Base-by-base conservation (phyloP, 1,139 yeast genomes). In the Tardiomyces digboiensis region DNA sequence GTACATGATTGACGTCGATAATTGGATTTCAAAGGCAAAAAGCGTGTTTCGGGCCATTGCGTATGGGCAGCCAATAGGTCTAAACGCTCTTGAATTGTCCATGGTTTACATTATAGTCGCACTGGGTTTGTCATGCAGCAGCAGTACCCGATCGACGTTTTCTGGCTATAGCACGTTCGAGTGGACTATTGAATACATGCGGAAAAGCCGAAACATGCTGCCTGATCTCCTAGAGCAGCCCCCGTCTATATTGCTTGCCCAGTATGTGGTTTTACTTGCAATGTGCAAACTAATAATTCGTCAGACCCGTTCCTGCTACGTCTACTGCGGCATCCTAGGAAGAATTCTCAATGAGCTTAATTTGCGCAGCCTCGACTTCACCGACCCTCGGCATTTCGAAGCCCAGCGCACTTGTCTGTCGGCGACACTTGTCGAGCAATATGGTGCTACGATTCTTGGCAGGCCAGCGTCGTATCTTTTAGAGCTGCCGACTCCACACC, bases 1-100 rank as follows among this genome's bases (percentile, higher is more conserved):
- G 16, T 57, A 58, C n/a, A 45, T 53, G 36, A 37, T 55, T 6
- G 56, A 54, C 19, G 53, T 50, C 6, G 49, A 47, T 12, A 43
- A 42, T 6, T 52, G 56, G 54, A 42, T 45, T 26, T 44, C 50
- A 36, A 47, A 44, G 29, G 58, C 58, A 19, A 50, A 53, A 36
- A 29, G 51, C 2, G 48, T 49, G 8, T 52, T 56, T 54, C 41
- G 57, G 12, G 47, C 52, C 7, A 46, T 49, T 29, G 54, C 52
- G 36, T 49, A 48, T 16, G 52, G 54, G 29, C 23, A n/a, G 4
- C 29, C 40, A 14, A 40, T 40, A 29, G 41, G 45, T 22, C 40
- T 42, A n/a, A 37, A 43, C 1, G 48, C 44, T 21, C 47, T 50
- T 19, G 55, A 53, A 36, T 45, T 52, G 26, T 57, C 54, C 2